Evolutionary conservation across 208 protist species (phyloP).

Genomic region (Novymonas esmeraldas): DNA sequence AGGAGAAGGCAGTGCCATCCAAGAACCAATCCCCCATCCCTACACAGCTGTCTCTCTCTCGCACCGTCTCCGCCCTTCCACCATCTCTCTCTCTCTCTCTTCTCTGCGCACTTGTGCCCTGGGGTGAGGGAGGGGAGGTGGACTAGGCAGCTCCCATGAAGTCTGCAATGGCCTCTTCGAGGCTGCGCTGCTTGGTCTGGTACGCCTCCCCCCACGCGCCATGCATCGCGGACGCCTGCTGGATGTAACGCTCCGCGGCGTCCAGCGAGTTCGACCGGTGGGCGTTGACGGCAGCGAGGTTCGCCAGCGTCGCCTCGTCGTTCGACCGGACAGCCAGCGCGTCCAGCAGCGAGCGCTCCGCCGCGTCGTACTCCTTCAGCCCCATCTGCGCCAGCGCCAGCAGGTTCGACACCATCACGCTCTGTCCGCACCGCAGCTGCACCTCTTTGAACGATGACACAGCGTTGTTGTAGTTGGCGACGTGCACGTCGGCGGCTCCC

Average conservation of each 20-base stretch:
- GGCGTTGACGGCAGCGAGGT: constrained; percentile 67
- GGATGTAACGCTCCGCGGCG: constrained; percentile 55
- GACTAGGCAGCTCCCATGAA: constrained; percentile 35
- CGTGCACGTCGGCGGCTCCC: constrained; percentile 35
- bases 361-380: constrained; percentile 59
- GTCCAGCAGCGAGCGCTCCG: constrained; percentile 76
- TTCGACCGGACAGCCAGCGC: constrained; percentile 65
- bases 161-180: constrained; percentile 57
- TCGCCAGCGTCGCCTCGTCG: constrained; percentile 79
- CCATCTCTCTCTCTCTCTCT: neutral
- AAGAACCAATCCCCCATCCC: too few species aligned
- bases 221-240: constrained; percentile 40
- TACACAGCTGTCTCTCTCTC: too few species aligned
- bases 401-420: constrained; percentile 75
- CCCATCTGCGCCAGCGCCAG: constrained; percentile 77
- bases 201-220: constrained; percentile 51
- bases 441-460: constrained; percentile 81
- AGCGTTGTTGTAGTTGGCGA: constrained; percentile 43
- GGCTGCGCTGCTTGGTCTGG: constrained; percentile 22
- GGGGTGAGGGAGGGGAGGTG: too few species aligned
- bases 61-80: too few species aligned
- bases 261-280: constrained; percentile 60
- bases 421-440: constrained; percentile 67
- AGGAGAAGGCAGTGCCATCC: too few species aligned
- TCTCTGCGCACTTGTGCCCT: neutral